Base-by-base conservation (phyloP, 495 filamentous ascomycete genomes). In the Podospora appendiculata region DNA sequence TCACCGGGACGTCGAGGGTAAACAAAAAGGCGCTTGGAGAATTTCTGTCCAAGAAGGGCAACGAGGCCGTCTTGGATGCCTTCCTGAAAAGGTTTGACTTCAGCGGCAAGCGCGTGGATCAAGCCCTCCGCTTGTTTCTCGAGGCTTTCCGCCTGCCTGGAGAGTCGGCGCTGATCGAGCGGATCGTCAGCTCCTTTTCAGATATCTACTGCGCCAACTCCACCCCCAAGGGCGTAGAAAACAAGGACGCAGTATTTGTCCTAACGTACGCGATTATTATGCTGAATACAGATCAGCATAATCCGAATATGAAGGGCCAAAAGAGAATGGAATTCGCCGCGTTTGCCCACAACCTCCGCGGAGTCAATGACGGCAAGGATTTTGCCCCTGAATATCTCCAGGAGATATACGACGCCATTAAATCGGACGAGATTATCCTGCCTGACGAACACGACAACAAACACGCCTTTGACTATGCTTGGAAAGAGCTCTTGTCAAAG, bases 371-470 rank as follows among this genome's bases (percentile, higher is more conserved):
- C 16, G 88, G 87, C 41, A 77, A 86, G 49, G 85, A 99, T 58
- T 99, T 97, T 63, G 78, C 82, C 13, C 79, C 84, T 1, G 83
- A 92, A 56, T 96, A 93, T 64, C 79, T 99, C 3, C 82, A 94
- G 58, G 79, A 80, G 3, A 95, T 96, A 47, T 99, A 84, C 61
- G 85, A 96, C 56, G 88, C 88, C 8, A 97, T 99, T 70, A 90
- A 86, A 64, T 80, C 81, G 3, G 85, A 89, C 48, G 93, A 99
- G 68, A 99, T 99, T 50, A 96, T 99, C 51, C 73, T 99, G 16
- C 93, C 93, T 0, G 92, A 96, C 52, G 93, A 99, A 66, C 93
- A 97, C 65, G 89, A 97, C 60, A 96, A 95, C 64, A 85, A 87
- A 64, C 85, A 94, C 66, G 90, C 90, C 3, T 99, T 96, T 59